Conservation (phyloP, 495 filamentous ascomycete species). For the Pseudoneurospora amorphoporcata region DNA sequence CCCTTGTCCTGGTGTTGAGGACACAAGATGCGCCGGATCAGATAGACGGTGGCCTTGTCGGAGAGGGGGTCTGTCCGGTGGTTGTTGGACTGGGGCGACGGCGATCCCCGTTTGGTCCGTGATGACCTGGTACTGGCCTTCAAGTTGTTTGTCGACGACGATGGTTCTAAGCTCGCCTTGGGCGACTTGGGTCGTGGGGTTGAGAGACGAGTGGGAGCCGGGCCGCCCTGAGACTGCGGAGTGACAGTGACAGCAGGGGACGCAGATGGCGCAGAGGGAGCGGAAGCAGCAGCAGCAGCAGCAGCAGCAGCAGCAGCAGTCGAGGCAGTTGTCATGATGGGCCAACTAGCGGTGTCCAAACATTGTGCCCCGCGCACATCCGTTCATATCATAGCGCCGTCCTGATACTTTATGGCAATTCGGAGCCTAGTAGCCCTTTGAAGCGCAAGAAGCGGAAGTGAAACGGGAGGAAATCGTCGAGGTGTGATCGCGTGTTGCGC, state of each 20-base stretch:
- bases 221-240: slow-evolving; percentile 7
- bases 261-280: background rate
- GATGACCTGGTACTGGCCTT: background rate
- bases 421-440: background rate
- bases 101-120: slow-evolving; percentile 6
- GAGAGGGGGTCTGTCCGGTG: slow-evolving; percentile 32
- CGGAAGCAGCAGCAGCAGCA: background rate
- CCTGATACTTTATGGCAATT: background rate
- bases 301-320: background rate
- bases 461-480: background rate
- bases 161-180: background rate
- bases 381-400: background rate
- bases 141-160: background rate
- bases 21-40: slow-evolving; percentile 44
- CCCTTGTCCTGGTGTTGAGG: slow-evolving; percentile 37
- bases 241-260: slow-evolving; percentile 9
- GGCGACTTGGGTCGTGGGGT: slow-evolving; percentile 20
- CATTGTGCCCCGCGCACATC: background rate
- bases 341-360: background rate
- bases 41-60: slow-evolving; percentile 39
- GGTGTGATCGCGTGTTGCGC: background rate
- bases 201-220: slow-evolving; percentile 14
- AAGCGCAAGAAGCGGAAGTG: background rate
- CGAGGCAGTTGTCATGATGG: background rate
- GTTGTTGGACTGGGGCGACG: slow-evolving; percentile 22